Percentiles rank a stretch among this genome's conserved stretches.
phyloP scores from a whole-genome alignment of 2,329 filamentous ascomycete species.

The Colletotrichum liriopes region DNA sequence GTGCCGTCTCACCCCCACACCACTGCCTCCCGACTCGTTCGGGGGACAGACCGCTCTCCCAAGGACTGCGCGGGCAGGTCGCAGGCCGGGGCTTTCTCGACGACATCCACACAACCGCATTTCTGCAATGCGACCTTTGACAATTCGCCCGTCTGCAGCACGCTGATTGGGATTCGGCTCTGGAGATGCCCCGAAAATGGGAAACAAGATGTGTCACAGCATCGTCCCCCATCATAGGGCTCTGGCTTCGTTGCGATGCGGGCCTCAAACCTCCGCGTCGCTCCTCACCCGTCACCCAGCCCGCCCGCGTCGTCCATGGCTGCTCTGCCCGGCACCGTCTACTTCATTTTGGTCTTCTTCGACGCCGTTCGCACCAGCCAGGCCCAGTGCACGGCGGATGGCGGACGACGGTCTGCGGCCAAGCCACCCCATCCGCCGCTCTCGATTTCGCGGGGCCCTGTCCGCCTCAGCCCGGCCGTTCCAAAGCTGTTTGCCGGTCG shows the following conservation, averaged over 20 bases:
- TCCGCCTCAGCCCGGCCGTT: background rate
- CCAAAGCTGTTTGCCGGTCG: background rate
- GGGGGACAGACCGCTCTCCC: conserved; percentile 26
- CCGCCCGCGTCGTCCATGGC: background rate
- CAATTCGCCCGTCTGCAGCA: conserved; percentile 3
- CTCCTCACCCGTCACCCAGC: conserved; percentile 3
- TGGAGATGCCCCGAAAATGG: background rate
- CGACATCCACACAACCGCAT: conserved; percentile 3
- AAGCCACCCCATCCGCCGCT: background rate
- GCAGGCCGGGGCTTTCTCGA: background rate
- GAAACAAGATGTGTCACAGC: background rate
- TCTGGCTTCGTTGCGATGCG: conserved; percentile 13
- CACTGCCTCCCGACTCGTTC: conserved; percentile 3
- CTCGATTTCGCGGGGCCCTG: background rate
- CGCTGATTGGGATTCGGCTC: conserved; percentile 1
- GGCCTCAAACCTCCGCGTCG: conserved; percentile 3
- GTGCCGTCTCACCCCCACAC: conserved; percentile 3
- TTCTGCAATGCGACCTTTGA: conserved; percentile 5
- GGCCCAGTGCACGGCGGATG: background rate
- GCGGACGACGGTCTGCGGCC: background rate
- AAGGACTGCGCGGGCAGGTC: background rate
- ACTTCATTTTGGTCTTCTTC: background rate
- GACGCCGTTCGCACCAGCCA: background rate
- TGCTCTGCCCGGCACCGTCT: background rate
- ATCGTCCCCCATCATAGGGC: background rate